Evolutionary conservation across 202 grass and related monocot species (phyloP), one percentile per base, ranked within the genome.

Genomic region (Dendrocalamus latiflorus): DNA sequence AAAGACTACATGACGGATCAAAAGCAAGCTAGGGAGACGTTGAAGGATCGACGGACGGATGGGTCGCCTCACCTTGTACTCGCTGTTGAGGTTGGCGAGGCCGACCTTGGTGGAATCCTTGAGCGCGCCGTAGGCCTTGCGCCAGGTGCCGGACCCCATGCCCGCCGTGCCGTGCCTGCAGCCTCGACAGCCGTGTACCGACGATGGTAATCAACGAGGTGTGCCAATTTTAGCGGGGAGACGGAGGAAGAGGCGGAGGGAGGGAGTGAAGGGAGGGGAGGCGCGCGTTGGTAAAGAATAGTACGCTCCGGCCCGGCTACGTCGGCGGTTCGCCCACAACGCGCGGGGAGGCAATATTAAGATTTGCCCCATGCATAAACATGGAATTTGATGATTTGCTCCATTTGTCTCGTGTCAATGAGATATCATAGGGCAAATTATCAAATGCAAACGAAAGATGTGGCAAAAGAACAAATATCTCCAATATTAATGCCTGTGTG

Each of bases 21-120:
- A 18, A 42, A 25, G 34, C 12, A 49, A 30, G 28, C 28, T 30
- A 36, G 6, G 36, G 3, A 41, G 18, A 15, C 9, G 22, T 6
- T 16, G 37, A 67, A 9, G 14, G 45, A 57, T 21, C 18, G 24
- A 72, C 49, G 56, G n/a, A 58, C 3, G 13, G 54, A 44, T 15
- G 60, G 21, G 48, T 33, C 14, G 42, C 9, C 6, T 82, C 55
- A 98, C 95, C 95, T 98, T 98, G 87, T 87, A 98, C 77, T 98
- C 95, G 85, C 90, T 91, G 80, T 93, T 95, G 89, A 98, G 86
- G 80, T 98, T 98, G 68, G 95, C 95, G 49, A 98, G 90, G 79
- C 91, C 91, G 62, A 98, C 90, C 81, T 86, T 95, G 80, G 95
- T 98, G 87, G 92, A 91, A 60, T 98, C 95, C 95, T 98, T 98